Conservation (phyloP, 495 filamentous ascomycete genomes). For the Aspergillus sparsus region DNA sequence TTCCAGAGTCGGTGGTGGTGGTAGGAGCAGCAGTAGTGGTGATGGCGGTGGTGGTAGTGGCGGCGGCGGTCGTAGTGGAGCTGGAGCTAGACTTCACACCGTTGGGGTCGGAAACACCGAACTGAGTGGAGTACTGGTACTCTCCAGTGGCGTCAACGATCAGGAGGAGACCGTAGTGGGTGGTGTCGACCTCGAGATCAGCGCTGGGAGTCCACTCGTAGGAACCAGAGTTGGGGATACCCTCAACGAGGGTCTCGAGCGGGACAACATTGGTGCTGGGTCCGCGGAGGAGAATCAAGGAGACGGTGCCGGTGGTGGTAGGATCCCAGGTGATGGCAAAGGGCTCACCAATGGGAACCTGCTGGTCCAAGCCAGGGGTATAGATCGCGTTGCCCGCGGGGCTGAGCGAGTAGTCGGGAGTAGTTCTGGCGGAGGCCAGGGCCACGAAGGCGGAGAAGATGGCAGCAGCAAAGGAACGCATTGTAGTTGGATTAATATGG, state of each 20-base stretch:
- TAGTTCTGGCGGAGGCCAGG: constrained; percentile 54
- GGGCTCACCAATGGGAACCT: constrained; percentile 55
- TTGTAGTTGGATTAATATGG: constrained; percentile 31
- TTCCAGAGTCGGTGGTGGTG: not conserved
- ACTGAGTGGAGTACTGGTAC: constrained; percentile 72
- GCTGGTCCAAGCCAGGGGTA: constrained; percentile 51
- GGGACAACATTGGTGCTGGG: constrained; percentile 57
- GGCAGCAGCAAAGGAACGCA: constrained; percentile 53
- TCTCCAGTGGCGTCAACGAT: constrained; percentile 61
- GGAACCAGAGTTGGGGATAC: constrained; percentile 58
- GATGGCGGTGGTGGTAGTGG: constrained; percentile 16
- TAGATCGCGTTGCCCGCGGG: constrained; percentile 61
- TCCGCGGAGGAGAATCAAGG: constrained; percentile 64
- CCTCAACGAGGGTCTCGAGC: constrained; percentile 56
- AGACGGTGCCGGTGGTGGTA: constrained; percentile 51
- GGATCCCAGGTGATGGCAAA: constrained; percentile 64
- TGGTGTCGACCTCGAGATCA: constrained; percentile 48
- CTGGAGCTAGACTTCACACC: constrained; percentile 26
- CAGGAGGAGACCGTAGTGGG: constrained; percentile 67
- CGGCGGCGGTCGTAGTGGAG: constrained; percentile 26
- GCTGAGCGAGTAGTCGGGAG: constrained; percentile 46
- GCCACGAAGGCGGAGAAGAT: constrained; percentile 51
- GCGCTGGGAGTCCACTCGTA: constrained; percentile 59
- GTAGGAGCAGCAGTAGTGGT: constrained; percentile 19
- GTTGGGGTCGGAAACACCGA: constrained; percentile 59